Evolutionary conservation across 1,139 yeast genomes (phyloP).

Genomic region (Candida neerlandica): DNA sequence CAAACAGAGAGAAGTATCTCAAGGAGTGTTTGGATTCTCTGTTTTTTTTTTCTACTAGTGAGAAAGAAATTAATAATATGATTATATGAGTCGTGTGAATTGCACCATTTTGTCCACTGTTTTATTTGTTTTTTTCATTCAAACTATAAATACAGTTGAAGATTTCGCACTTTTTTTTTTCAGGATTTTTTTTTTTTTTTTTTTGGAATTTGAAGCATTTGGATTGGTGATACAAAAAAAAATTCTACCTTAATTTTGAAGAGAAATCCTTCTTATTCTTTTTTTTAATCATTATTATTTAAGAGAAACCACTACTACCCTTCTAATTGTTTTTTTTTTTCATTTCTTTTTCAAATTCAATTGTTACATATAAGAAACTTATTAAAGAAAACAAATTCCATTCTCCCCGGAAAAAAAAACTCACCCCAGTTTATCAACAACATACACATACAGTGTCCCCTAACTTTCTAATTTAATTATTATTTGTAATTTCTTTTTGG

Average conservation of each 20-base stretch:
- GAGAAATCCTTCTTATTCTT: no score
- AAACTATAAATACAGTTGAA: slow-evolving; percentile 7
- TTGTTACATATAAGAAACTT: no score
- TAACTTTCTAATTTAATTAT: background rate
- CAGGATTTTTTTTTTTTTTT: slow-evolving; percentile 1
- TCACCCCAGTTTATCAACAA: no score
- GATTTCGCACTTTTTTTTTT: slow-evolving; percentile 7
- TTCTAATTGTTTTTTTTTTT: no score
- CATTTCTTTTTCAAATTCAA: no score
- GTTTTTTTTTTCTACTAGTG: background rate
- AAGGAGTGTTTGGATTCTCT: background rate
- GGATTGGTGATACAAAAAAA: background rate
- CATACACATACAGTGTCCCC: no score
- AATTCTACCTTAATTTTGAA: no score
- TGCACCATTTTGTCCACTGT: background rate
- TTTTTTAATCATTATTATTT: no score
- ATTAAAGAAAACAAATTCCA: no score
- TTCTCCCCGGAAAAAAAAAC: no score
- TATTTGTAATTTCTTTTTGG: background rate
- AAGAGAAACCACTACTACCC: no score
- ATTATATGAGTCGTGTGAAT: slow-evolving; percentile 2
- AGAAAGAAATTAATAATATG: slow-evolving; percentile 3
- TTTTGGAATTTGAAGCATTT: background rate
- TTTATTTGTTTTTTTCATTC: background rate
- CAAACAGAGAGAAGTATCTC: background rate